Percentiles rank a stretch among this genome's conserved stretches.
Evolutionary conservation across 2,329 filamentous ascomycete species (phyloP).

Genomic region (Penicillium sp.): DNA sequence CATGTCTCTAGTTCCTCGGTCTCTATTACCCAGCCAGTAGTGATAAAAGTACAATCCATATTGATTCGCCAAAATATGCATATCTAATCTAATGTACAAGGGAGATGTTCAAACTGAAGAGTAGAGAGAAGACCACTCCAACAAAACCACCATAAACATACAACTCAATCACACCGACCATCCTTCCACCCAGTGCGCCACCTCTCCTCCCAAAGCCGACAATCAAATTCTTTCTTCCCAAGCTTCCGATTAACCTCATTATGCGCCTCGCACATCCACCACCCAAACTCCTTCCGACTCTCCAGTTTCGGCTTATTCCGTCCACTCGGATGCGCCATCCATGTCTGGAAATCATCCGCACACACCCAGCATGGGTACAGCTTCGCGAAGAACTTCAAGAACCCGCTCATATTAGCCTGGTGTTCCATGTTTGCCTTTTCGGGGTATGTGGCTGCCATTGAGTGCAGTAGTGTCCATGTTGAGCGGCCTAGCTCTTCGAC

Average conservation of each 20-base stretch:
- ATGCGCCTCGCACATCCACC: conserved; percentile 54
- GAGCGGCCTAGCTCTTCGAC: conserved; percentile 82
- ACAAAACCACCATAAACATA: neutral
- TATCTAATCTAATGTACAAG: conserved; percentile 18
- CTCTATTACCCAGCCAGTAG: neutral
- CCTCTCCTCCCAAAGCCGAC: conserved; percentile 83
- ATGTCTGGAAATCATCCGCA: conserved; percentile 83
- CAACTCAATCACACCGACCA: conserved; percentile 60
- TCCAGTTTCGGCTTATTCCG: conserved; percentile 63
- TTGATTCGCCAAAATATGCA: conserved; percentile 7
- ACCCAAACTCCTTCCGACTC: conserved; percentile 49
- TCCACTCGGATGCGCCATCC: conserved; percentile 62
- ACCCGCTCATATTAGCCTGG: conserved; percentile 73
- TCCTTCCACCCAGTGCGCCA: conserved; percentile 86
- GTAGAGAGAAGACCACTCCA: conserved; percentile 11
- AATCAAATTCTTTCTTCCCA: conserved; percentile 90
- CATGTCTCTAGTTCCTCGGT: neutral
- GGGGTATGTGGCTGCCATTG: conserved; percentile 85
- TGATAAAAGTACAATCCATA: neutral
- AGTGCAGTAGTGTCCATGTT: conserved; percentile 92
- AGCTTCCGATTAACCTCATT: conserved; percentile 65
- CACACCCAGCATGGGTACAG: conserved; percentile 96
- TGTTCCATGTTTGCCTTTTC: conserved; percentile 64
- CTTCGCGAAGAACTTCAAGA: conserved; percentile 77
- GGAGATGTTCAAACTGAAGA: conserved; percentile 10